phyloP scores from a whole-genome alignment of 2,329 filamentous ascomycete species.

The Lachnellula willkommii region DNA sequence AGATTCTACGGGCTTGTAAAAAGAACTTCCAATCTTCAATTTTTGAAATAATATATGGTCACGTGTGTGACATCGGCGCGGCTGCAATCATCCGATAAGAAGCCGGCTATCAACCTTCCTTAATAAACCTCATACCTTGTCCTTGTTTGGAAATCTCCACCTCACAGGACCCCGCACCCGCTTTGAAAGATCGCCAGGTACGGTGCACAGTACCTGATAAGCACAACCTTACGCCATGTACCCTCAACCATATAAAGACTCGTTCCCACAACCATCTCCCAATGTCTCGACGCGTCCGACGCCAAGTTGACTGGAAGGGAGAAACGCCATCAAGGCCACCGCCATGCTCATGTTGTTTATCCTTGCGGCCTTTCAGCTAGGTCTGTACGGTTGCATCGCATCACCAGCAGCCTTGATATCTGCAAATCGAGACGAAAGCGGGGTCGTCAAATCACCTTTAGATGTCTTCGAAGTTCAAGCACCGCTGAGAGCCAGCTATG shows the following conservation, averaged over 20 bases:
- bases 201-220: background rate
- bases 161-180: background rate
- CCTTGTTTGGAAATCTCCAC: background rate
- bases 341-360: background rate
- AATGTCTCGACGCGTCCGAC: background rate
- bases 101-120: no score
- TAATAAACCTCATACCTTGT: background rate
- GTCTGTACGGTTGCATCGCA: background rate
- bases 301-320: background rate
- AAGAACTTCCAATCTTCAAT: background rate
- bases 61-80: background rate
- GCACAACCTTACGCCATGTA: background rate
- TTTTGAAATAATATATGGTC: background rate
- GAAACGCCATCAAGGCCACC: background rate
- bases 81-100: background rate
- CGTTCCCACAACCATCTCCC: background rate
- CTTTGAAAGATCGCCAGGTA: background rate
- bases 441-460: background rate
- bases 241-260: background rate
- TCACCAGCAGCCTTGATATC: slow-evolving; percentile 15
- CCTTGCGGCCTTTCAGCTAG: background rate
- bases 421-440: slow-evolving; percentile 38
- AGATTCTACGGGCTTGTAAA: no score
- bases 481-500: slow-evolving; percentile 19
- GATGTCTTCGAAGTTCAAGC: slow-evolving; percentile 21